Percentiles rank a stretch among this genome's conserved stretches.
Conservation (phyloP, 129 eudicot genomes). For the Ambrosia artemisiifolia region DNA sequence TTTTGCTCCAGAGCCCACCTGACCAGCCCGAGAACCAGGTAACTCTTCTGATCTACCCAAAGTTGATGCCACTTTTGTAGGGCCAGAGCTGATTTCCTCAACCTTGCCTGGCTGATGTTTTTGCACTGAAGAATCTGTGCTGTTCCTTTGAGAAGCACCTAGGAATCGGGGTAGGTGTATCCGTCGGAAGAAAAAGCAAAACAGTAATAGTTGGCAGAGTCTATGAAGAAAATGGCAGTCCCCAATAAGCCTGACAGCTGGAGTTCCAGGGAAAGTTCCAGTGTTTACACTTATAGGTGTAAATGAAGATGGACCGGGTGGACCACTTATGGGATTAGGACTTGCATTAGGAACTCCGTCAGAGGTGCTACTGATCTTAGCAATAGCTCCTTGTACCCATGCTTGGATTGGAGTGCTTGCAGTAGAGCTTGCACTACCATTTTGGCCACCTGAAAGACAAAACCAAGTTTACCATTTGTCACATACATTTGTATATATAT, state of each 20-base stretch:
- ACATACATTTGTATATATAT: background rate
- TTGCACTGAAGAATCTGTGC: constrained; percentile 51
- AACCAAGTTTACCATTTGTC: background rate
- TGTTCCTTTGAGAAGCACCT: constrained; percentile 71
- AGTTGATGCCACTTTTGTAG: constrained; percentile 45
- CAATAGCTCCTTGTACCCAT: constrained; percentile 99
- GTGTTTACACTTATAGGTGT: constrained; percentile 96
- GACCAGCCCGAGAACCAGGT: constrained; percentile 52
- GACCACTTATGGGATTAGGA: constrained; percentile 79
- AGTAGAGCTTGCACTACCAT: constrained; percentile 69
- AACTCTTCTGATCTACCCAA: constrained; percentile 60
- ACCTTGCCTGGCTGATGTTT: constrained; percentile 72
- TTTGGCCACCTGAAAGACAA: constrained; percentile 56
- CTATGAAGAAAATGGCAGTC: constrained; percentile 97
- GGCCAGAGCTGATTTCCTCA: constrained; percentile 62
- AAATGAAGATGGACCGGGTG: constrained; percentile 78
- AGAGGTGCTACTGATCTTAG: constrained; percentile 82
- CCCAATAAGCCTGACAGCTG: constrained; percentile 96
- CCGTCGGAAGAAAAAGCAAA: constrained; percentile 86
- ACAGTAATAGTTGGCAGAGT: constrained; percentile 83
- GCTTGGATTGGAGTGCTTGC: constrained; percentile 95
- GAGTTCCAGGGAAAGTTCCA: constrained; percentile 98
- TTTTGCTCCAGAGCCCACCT: constrained; percentile 58
- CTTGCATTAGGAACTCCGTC: constrained; percentile 72
- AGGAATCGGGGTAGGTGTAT: constrained; percentile 63